A percentile compares a stretch with the other conserved stretches of the same genome.
phyloP scores from a whole-genome alignment of 495 filamentous ascomycete species.

The Lasiosphaeris hirsuta region DNA sequence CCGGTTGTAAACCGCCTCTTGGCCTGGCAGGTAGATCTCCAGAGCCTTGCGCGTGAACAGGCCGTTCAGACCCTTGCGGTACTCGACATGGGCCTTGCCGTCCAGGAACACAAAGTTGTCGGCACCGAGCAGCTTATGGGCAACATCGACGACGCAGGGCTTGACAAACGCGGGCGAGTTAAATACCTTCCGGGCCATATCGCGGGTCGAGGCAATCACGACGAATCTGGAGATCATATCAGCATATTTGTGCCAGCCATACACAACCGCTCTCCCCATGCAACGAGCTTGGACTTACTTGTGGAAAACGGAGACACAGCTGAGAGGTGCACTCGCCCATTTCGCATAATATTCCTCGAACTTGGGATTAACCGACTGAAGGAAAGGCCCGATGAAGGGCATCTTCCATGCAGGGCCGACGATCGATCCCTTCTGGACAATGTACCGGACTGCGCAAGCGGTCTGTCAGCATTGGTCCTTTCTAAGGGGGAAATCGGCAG shows the following conservation, averaged over 20 bases:
- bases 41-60: slow-evolving; percentile 92
- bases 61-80: slow-evolving; percentile 91
- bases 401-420: slow-evolving; percentile 78
- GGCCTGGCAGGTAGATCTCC: slow-evolving; percentile 81
- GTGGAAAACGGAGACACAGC: slow-evolving; percentile 98
- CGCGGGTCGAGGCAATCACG: slow-evolving; percentile 91
- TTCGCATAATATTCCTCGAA: slow-evolving; percentile 88
- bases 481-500: not conserved
- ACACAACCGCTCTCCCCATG: not conserved
- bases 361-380: slow-evolving; percentile 86
- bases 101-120: slow-evolving; percentile 98
- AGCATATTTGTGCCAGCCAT: slow-evolving; percentile 5
- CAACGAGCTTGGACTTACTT: slow-evolving; percentile 61
- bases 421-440: slow-evolving; percentile 82
- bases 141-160: slow-evolving; percentile 94
- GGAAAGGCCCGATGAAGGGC: slow-evolving; percentile 94
- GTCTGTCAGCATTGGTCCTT: slow-evolving; percentile 9
- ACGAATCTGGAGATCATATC: slow-evolving; percentile 68
- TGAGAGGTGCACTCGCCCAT: slow-evolving; percentile 86
- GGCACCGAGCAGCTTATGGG: slow-evolving; percentile 87
- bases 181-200: slow-evolving; percentile 96
- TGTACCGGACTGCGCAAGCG: slow-evolving; percentile 66
- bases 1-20: slow-evolving; percentile 85
- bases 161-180: slow-evolving; percentile 92
- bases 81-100: slow-evolving; percentile 92